These are phyloP conservation scores for Bretschneidera sinensis DNA, from an alignment of 345 rosid genomes.

Conservation along the genomic window DNA sequence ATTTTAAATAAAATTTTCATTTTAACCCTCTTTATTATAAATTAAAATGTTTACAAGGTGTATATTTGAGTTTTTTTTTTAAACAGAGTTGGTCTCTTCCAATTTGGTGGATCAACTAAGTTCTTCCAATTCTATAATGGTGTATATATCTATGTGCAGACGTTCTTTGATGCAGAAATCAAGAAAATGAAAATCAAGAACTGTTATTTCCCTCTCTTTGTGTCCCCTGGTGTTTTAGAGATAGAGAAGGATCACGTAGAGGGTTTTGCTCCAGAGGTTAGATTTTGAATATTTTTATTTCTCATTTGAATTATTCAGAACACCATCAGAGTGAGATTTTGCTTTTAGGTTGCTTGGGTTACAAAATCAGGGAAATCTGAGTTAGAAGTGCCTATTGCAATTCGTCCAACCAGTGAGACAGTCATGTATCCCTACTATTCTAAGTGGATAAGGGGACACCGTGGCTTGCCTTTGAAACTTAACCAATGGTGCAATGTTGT, in stretches of 20 bases:
- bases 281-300: background rate
- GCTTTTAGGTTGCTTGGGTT: constrained; percentile 91
- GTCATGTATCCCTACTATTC: constrained; percentile 97
- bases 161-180: constrained; percentile 84
- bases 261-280: constrained; percentile 97
- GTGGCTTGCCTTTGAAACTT: constrained; percentile 90
- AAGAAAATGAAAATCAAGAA: constrained; percentile 90
- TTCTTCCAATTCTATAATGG: background rate
- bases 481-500: constrained; percentile 99
- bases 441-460: constrained; percentile 98
- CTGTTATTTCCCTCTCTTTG: constrained; percentile 97
- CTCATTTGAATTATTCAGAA: background rate
- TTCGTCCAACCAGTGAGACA: constrained; percentile 98
- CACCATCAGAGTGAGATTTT: background rate
- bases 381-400: constrained; percentile 87
- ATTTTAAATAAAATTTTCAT: too few relatives aligned
- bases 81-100: background rate
- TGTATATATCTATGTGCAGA: constrained; percentile 35
- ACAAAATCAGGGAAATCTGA: constrained; percentile 89
- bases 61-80: too few relatives aligned
- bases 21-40: too few relatives aligned
- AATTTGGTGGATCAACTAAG: too few relatives aligned
- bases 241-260: constrained; percentile 95
- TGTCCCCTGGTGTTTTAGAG: constrained; percentile 73
- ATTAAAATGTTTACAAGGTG: too few relatives aligned